Base-by-base conservation (phyloP, 257 asterid genomes). In the Salvia hispanica region DNA sequence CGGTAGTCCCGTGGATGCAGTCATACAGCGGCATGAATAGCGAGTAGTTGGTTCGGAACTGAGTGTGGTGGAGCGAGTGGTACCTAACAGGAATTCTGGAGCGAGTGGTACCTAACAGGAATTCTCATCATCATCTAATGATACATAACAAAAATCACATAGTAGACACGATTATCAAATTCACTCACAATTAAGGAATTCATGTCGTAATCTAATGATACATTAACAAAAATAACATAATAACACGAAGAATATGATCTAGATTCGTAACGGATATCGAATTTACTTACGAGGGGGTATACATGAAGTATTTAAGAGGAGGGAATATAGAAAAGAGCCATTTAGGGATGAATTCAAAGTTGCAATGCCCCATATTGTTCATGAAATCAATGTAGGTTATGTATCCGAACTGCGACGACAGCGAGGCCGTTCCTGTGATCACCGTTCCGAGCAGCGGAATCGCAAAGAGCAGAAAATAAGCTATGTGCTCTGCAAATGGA, bases 31-130 rank as follows among this genome's bases (percentile, higher is more conserved):
- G 90, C 90, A 86, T 84, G 83, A 86, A 86, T 48, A 86, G 61
- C 3, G 83, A 74, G 31, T 86, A 84, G 58, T 86, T 84, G 2
- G 88, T 86, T 14, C 94, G 79, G 12, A 86, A 86, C 11, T 76
- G 90, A n/a, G 94, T 86, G 60, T 86, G 94, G 42, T 86, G 90
- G 70, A 86, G 43, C 3, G 94, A 86, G 79, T 84, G 90, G 64
- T 67, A 34, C 39, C 39, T 34, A 25, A 25, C 2, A 25, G 3
- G 31, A 25, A 25, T 25, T 25, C 31, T 25, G 90, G 70, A 86
- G 43, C 3, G 94, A 86, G 79, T 84, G 90, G 64, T 67, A 34
- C 39, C 39, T 34, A 25, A 25, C 2, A 25, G 3, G 31, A 25
- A 25, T 25, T 25, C 31, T 25, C 31, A 2, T 25, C 31, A 25